Conservation (phyloP, 1,139 yeast species). For the Entelexis paramagnoliae region DNA sequence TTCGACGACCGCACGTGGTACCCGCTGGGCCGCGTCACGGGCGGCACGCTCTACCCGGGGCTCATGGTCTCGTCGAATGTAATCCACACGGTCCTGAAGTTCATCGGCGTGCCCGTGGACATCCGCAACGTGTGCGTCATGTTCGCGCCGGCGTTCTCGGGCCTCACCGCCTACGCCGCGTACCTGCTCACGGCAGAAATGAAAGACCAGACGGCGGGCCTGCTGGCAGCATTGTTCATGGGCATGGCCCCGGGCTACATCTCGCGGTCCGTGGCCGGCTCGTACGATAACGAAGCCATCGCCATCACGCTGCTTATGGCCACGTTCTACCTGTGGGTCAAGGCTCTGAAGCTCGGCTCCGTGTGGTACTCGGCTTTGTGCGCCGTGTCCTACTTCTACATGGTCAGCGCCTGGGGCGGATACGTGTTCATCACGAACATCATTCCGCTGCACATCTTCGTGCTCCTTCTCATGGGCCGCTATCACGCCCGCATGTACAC, state of each 20-base stretch:
- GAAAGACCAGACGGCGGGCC: slow-evolving; percentile 83
- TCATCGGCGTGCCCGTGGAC: slow-evolving; percentile 70
- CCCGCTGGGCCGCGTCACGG: slow-evolving; percentile 97
- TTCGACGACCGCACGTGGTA: slow-evolving; percentile 99
- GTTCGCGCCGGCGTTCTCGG: slow-evolving; percentile 94
- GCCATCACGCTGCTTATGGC: slow-evolving; percentile 94
- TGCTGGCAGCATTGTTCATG: slow-evolving; percentile 86
- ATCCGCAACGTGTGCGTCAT: slow-evolving; percentile 92
- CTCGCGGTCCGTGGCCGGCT: slow-evolving; percentile 96
- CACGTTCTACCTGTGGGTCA: slow-evolving; percentile 92
- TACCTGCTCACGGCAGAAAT: slow-evolving; percentile 81
- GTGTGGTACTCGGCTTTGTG: slow-evolving; percentile 75
- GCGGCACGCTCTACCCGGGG: slow-evolving; percentile 97
- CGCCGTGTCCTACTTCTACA: slow-evolving; percentile 86
- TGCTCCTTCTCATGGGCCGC: slow-evolving; percentile 87
- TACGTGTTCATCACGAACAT: slow-evolving; percentile 96
- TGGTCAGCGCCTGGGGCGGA: slow-evolving; percentile 99
- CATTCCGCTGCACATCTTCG: slow-evolving; percentile 92
- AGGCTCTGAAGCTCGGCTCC: slow-evolving; percentile 83
- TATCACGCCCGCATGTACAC: slow-evolving; percentile 74
- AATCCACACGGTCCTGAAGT: slow-evolving; percentile 62
- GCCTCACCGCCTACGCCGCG: slow-evolving; percentile 86
- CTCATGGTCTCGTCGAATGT: slow-evolving; percentile 93
- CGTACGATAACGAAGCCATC: slow-evolving; percentile 97
- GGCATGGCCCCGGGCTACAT: slow-evolving; percentile 98